phyloP scores from a whole-genome alignment of 2,329 filamentous ascomycete species.

The Neonectria neomacrospora region DNA sequence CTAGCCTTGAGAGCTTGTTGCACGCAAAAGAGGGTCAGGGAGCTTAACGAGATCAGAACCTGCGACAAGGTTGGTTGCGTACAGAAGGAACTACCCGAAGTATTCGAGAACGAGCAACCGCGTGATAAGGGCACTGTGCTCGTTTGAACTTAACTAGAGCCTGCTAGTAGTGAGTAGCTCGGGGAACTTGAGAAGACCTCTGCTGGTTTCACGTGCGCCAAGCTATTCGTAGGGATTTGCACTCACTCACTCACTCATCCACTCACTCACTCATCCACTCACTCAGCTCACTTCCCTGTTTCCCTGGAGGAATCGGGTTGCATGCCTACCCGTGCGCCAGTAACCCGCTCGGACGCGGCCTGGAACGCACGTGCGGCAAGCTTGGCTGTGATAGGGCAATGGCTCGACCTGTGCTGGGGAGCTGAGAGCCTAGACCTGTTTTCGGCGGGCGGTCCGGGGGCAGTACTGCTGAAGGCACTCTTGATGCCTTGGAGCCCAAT shows the following conservation, averaged over 20 bases:
- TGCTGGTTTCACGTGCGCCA: conserved; percentile 14
- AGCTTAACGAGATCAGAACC: not conserved
- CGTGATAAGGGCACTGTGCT: conserved; percentile 6
- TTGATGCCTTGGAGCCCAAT: not conserved
- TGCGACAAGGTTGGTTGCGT: not conserved
- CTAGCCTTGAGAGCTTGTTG: not conserved
- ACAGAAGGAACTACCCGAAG: not conserved
- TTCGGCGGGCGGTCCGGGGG: not conserved
- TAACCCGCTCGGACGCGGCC: conserved; percentile 20
- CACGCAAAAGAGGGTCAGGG: not conserved
- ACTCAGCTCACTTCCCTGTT: no score
- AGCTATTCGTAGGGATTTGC: conserved; percentile 15
- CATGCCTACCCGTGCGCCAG: conserved; percentile 33
- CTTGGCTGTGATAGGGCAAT: conserved; percentile 23
- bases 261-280: no score
- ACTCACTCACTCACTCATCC: no score
- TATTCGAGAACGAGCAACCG: not conserved
- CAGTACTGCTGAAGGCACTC: not conserved
- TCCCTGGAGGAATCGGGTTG: conserved; percentile 24
- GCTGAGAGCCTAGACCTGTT: not conserved
- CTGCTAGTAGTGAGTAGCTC: not conserved
- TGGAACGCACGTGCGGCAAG: conserved; percentile 22
- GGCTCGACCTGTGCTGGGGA: not conserved
- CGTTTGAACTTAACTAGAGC: not conserved
- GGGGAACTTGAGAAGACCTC: not conserved